Conservation (phyloP, 2,329 filamentous ascomycete species). For the Calonectria henricotiae region DNA sequence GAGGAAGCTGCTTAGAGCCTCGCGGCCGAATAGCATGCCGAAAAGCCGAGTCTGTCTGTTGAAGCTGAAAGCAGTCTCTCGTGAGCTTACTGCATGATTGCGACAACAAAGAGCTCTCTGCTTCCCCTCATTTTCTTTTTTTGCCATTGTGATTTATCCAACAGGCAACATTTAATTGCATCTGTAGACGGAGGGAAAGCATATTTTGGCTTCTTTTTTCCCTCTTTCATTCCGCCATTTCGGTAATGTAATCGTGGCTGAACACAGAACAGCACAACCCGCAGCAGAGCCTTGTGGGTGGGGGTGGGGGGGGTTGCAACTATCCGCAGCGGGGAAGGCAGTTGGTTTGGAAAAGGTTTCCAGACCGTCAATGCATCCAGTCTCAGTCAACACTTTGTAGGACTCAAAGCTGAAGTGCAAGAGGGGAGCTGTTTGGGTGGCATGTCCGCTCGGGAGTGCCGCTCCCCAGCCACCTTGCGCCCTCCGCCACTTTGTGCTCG, state of each 20-base stretch:
- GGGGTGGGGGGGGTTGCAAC: neutral
- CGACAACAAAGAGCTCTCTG: slow-evolving; percentile 1
- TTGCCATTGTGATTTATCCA: neutral
- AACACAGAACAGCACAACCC: neutral
- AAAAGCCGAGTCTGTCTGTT: slow-evolving; percentile 11
- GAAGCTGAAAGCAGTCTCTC: slow-evolving; percentile 7
- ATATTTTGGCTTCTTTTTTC: no score
- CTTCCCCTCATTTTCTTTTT: neutral
- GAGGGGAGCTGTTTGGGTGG: slow-evolving; percentile 13
- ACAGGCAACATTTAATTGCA: neutral
- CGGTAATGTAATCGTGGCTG: no score
- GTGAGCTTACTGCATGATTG: slow-evolving; percentile 21
- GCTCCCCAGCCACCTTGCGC: slow-evolving; percentile 20
- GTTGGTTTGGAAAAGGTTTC: slow-evolving; percentile 12
- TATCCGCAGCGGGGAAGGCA: neutral
- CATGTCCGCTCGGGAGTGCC: slow-evolving; percentile 2
- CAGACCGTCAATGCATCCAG: slow-evolving; percentile 12
- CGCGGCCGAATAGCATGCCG: slow-evolving; percentile 21
- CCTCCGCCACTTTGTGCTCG: slow-evolving; percentile 11
- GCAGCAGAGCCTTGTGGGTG: neutral
- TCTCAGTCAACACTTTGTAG: slow-evolving; percentile 16
- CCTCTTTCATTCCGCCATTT: neutral
- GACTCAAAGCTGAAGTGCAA: slow-evolving; percentile 14
- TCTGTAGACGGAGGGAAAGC: neutral
- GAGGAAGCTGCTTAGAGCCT: neutral